Conservation (phyloP, 352 stramenopile genomes). For the Phytophthora litchii region DNA sequence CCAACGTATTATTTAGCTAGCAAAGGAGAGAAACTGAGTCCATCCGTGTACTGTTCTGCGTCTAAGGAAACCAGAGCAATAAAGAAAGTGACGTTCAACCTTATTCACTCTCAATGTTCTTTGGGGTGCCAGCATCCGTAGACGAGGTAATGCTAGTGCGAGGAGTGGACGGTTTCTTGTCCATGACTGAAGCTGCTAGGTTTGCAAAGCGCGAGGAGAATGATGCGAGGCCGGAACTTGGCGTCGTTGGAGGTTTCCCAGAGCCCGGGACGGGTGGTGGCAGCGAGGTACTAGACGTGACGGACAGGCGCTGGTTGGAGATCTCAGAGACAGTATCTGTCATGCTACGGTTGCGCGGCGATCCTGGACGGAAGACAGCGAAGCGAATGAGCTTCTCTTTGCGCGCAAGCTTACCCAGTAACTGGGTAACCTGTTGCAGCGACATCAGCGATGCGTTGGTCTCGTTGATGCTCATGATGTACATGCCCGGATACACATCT, state of each 20-base stretch:
- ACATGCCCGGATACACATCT: constrained; percentile 77
- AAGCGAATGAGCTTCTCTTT: constrained; percentile 87
- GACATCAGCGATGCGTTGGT: constrained; percentile 86
- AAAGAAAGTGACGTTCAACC: constrained; percentile 33
- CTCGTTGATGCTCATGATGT: constrained; percentile 89
- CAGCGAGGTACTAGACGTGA: constrained; percentile 40
- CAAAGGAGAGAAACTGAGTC: constrained; percentile 31
- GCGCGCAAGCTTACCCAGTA: constrained; percentile 72
- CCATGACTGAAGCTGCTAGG: constrained; percentile 54
- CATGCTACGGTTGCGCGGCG: constrained; percentile 46
- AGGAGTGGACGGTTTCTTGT: constrained; percentile 54
- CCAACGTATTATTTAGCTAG: constrained; percentile 50
- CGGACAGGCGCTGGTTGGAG: constrained; percentile 46
- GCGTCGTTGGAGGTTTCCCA: constrained; percentile 38
- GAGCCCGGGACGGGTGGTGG: constrained; percentile 42
- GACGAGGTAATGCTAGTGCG: constrained; percentile 30
- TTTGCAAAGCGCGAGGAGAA: constrained; percentile 73
- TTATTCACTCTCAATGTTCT: constrained; percentile 48
- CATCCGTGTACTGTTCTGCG: constrained; percentile 34
- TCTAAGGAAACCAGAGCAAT: constrained; percentile 40
- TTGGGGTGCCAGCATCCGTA: constrained; percentile 25
- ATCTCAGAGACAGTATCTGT: constrained; percentile 51
- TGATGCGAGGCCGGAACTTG: constrained; percentile 31
- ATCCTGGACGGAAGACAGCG: constrained; percentile 67
- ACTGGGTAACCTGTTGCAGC: constrained; percentile 67